phyloP scores from a whole-genome alignment of 345 rosid species.

The Raphanus sativus region DNA sequence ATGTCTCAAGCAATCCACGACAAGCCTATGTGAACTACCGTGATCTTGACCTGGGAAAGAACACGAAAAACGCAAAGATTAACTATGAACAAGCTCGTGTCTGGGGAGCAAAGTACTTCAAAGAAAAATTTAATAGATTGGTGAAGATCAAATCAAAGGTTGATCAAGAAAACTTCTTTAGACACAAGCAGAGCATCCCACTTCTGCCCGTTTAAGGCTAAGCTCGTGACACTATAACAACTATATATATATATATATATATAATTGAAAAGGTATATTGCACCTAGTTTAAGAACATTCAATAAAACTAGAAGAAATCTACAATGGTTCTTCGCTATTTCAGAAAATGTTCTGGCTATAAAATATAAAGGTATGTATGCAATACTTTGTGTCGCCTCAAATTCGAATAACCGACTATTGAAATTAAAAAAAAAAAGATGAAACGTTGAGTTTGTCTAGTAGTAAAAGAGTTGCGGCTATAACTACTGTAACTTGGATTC shows the following conservation, averaged over 20 bases:
- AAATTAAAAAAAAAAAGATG: too few relatives aligned
- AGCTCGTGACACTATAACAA: not conserved
- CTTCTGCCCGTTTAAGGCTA: not conserved
- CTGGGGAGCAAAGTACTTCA: conserved; percentile 52
- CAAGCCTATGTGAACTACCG: conserved; percentile 61
- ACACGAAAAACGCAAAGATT: conserved; percentile 18
- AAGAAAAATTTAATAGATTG: conserved; percentile 40
- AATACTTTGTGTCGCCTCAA: too few relatives aligned
- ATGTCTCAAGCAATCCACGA: conserved; percentile 58
- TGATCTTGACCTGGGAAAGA: conserved; percentile 65
- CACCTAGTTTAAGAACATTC: not conserved
- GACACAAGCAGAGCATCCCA: conserved; percentile 43
- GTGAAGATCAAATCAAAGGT: conserved; percentile 34
- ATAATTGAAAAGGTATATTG: too few relatives aligned
- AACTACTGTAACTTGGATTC: too few relatives aligned
- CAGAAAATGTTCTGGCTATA: not conserved
- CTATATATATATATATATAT: not conserved
- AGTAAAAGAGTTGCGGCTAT: too few relatives aligned
- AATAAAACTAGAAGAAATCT: not conserved
- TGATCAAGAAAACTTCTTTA: conserved; percentile 48
- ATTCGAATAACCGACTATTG: too few relatives aligned
- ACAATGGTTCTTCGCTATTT: not conserved
- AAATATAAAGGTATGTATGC: too few relatives aligned
- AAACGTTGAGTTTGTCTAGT: too few relatives aligned
- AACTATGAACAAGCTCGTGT: conserved; percentile 38